Evolutionary conservation across 805 yeast genomes (phyloP).

Genomic region (Kuraishia hungarica): DNA sequence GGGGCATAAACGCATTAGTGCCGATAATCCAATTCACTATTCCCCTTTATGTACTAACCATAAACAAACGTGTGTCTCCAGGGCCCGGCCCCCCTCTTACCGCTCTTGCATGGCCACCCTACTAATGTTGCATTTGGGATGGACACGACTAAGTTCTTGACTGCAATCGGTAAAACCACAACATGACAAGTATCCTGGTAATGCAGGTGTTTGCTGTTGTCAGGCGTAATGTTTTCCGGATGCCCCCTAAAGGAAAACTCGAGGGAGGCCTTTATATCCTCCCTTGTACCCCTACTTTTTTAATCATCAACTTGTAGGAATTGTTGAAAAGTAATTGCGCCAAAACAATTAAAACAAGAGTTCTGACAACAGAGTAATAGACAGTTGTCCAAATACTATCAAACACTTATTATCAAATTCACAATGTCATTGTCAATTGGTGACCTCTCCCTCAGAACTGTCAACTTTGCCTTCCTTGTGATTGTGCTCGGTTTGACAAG

Average conservation of each 20-base stretch:
- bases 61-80: not conserved
- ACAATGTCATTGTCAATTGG: slow-evolving; percentile 52
- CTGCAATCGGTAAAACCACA: not conserved
- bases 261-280: not conserved
- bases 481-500: slow-evolving; percentile 84
- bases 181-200: not conserved
- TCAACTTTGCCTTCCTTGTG: slow-evolving; percentile 69
- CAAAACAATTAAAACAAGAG: not conserved
- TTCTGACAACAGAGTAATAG: not conserved
- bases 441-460: slow-evolving; percentile 65
- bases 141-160: not conserved
- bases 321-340: not conserved
- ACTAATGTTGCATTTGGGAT: not conserved
- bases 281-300: not conserved
- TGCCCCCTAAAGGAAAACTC: not conserved
- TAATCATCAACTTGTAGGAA: not conserved
- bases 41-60: not conserved
- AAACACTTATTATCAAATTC: not conserved
- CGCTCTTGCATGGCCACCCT: not conserved
- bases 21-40: not conserved
- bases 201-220: not conserved
- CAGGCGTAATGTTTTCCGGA: not conserved
- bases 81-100: not conserved
- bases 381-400: not conserved
- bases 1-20: not conserved